Evolutionary conservation across 164 flowering plant species (phyloP).

Genomic region (Nymphaea thermarum): DNA sequence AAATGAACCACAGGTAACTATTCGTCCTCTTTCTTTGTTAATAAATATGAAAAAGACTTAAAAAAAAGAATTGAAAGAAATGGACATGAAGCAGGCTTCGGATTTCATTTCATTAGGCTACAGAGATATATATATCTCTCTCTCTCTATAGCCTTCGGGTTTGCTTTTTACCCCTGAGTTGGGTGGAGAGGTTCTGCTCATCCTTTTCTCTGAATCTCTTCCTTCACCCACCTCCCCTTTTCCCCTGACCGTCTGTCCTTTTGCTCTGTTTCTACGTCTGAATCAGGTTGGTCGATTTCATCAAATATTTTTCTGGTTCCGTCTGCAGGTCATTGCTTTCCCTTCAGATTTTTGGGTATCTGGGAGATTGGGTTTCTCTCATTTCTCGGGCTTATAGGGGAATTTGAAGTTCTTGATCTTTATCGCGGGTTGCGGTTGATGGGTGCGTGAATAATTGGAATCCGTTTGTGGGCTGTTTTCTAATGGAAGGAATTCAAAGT

Average conservation of each 20-base stretch:
- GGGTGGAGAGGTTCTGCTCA: not conserved
- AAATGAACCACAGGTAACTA: too few species aligned
- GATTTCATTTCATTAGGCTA: not conserved
- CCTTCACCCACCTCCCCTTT: not conserved
- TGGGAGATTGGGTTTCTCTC: not conserved
- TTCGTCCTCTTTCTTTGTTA: too few species aligned
- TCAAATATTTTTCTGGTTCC: not conserved
- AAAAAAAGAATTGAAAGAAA: too few species aligned
- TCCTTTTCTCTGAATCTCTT: not conserved
- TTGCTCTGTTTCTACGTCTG: too few species aligned
- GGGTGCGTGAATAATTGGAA: not conserved
- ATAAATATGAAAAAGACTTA: too few species aligned
- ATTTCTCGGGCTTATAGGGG: not conserved
- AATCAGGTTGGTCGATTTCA: too few species aligned
- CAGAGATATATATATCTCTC: not conserved
- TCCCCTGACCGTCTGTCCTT: too few species aligned
- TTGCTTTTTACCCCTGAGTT: not conserved
- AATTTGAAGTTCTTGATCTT: not conserved
- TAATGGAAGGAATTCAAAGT: not conserved
- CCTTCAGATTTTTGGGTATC: not conserved
- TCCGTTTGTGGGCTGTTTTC: too few species aligned
- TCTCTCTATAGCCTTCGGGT: not conserved
- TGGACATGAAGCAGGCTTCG: not conserved
- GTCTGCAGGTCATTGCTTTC: not conserved
- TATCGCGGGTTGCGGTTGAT: not conserved